Base-by-base conservation (phyloP, 2,329 filamentous ascomycete genomes). In the Penicillium capsulatum region DNA sequence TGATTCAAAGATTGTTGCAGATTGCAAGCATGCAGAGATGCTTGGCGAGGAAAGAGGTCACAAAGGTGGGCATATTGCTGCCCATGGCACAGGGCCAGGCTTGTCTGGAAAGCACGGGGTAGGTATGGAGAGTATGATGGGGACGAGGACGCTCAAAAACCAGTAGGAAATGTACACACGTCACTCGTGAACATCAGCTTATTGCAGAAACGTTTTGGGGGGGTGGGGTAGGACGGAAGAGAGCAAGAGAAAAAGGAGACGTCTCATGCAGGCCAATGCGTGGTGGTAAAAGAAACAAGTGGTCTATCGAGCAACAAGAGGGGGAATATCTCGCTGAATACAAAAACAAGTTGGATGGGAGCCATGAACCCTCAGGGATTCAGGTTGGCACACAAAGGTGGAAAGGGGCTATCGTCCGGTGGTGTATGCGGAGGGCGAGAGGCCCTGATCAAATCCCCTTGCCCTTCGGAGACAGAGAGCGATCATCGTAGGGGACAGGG, bases 161-260 rank as follows among this genome's bases (percentile, higher is more conserved):
- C 45, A 44, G 48, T 35, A 17, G 15, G 8, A 19, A 44, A 36
- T 43, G 53, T 48, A 53, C 48, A 53, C 50, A 55, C 54, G 53
- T 61, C 57, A 60, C 53, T 62, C 58, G 43, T 63, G 49, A 60
- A 55, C 53, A 57, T 42, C 46, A 47, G 47, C 51, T 53, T 57
- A 44, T 37, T 36, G 28, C 29, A 17, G 30, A 41, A 44, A 27
- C 32, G 33, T 13, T 20, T n/a, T n/a, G n/a, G 20, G 37, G 19
- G 35, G 17, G 34, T 32, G 34, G 26, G 29, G 37, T 24, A 38
- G 33, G 38, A n/a, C n/a, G 19, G 31, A 39, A 41, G 34, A 38
- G 17, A 30, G 37, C 38, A 5, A 22, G 5, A 5, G 19, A 40
- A 30, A 45, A 20, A 36, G 36, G 40, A 44, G 44, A 41, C 48